Conservation (phyloP, 257 asterid species). For the Nicotiana paniculata region DNA sequence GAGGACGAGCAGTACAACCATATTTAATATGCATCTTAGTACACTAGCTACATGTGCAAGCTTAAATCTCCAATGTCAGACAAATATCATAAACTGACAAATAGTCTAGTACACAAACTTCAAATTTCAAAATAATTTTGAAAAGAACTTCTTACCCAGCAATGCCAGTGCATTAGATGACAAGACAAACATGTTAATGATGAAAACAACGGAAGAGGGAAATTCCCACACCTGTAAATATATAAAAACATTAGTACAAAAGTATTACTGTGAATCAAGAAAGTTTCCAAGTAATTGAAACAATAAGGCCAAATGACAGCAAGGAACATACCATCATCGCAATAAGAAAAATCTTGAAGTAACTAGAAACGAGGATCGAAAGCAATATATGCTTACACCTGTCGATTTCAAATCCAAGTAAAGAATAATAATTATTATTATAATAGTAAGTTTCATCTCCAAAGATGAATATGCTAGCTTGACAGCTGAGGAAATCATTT, state of each 20-base stretch:
- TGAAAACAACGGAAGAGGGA: constrained; percentile 58
- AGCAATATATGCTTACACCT: constrained; percentile 59
- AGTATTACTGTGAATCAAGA: neutral
- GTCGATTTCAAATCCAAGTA: constrained; percentile 16
- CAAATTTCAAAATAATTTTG: neutral
- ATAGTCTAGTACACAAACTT: neutral
- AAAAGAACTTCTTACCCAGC: constrained; percentile 38
- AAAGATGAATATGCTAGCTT: neutral
- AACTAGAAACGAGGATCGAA: constrained; percentile 59
- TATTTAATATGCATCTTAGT: neutral
- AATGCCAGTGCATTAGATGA: constrained; percentile 80
- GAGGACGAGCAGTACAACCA: neutral
- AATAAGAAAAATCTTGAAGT: constrained; percentile 72
- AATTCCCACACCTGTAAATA: constrained; percentile 77
- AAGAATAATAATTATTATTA: neutral
- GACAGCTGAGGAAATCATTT: neutral
- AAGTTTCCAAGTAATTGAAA: constrained; percentile 2
- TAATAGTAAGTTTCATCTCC: neutral
- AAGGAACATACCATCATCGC: constrained; percentile 63
- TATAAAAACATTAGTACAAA: neutral
- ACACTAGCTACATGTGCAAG: neutral
- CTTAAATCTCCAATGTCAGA: neutral
- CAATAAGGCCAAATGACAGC: neutral
- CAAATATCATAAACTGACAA: neutral
- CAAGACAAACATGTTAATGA: constrained; percentile 67